These are phyloP conservation scores for Yarrowia galli DNA, from an alignment of 1,139 yeast species.

Conservation along the genomic window DNA sequence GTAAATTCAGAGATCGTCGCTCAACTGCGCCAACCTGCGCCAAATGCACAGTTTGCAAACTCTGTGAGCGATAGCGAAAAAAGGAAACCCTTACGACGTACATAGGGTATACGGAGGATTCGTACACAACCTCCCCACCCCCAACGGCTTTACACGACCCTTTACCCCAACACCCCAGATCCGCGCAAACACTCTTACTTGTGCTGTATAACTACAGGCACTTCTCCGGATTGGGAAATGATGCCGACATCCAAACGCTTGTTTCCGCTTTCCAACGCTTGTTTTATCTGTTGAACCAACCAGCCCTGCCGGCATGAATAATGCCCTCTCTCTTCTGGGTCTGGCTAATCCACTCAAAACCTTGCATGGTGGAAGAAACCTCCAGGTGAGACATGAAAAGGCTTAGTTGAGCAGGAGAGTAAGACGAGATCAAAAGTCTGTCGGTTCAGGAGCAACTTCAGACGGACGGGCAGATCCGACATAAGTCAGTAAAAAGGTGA, in stretches of 20 bases:
- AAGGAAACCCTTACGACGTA: background rate
- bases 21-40: background rate
- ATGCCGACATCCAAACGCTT: background rate
- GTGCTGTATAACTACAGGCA: background rate
- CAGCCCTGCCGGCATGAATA: background rate
- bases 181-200: no score
- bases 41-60: background rate
- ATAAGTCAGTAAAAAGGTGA: no score
- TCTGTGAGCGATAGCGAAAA: background rate
- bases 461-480: no score
- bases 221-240: constrained; percentile 19
- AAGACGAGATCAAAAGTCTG: background rate
- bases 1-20: constrained; percentile 1
- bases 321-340: background rate
- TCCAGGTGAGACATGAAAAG: background rate
- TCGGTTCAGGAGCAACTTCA: background rate
- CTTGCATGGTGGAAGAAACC: background rate
- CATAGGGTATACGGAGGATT: background rate
- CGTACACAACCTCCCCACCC: background rate
- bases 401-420: no score
- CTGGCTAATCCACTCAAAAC: constrained; percentile 2
- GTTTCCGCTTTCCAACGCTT: background rate
- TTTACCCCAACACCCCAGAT: background rate
- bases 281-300: background rate
- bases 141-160: background rate